Evolutionary conservation across 257 asterid genomes (phyloP).

Genomic region (Nicotiana otophora): DNA sequence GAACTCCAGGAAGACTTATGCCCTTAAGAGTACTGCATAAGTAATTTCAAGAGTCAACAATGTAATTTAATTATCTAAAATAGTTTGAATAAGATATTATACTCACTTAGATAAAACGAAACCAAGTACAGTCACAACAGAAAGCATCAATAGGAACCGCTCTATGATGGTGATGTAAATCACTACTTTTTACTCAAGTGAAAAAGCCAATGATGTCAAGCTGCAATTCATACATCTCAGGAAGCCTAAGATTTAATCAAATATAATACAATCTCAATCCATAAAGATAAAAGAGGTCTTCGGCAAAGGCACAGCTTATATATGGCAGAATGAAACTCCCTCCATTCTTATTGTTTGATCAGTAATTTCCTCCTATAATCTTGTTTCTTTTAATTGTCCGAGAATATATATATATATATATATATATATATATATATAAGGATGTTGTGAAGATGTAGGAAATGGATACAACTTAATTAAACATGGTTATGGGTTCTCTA

Average conservation of each 20-base stretch:
- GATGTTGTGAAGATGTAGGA: background rate
- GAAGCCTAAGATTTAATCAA: background rate
- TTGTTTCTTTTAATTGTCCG: too few species aligned
- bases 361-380: background rate
- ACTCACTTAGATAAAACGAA: background rate
- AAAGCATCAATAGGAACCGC: background rate
- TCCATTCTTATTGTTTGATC: background rate
- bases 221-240: background rate
- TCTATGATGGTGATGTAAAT: background rate
- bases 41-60: background rate
- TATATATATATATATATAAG: background rate
- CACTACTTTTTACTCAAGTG: background rate
- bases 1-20: slow-evolving; percentile 20
- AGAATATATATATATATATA: background rate
- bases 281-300: background rate
- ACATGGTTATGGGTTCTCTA: background rate
- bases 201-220: background rate
- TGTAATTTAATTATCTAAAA: background rate
- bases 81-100: background rate
- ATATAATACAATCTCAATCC: background rate
- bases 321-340: background rate
- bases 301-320: background rate
- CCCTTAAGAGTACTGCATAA: slow-evolving; percentile 16
- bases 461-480: background rate
- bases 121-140: background rate